Evolutionary conservation across 1,284 basidiomycete genomes (phyloP).

Genomic region (Trametes sp.): DNA sequence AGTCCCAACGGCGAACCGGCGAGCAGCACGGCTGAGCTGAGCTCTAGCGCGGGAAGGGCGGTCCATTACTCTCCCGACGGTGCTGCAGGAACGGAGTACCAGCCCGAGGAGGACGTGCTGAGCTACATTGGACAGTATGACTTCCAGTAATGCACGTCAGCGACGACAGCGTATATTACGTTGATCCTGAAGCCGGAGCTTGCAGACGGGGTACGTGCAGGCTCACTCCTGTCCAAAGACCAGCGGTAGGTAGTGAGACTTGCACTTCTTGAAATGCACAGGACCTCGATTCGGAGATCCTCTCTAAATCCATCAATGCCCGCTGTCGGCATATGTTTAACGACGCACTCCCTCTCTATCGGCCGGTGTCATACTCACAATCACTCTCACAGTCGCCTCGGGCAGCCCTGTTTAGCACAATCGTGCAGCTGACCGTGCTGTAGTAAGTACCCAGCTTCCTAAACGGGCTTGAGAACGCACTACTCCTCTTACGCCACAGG

Average conservation of each 20-base stretch:
- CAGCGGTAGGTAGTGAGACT: too few species aligned
- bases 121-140: neutral
- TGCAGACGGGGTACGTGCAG: too few species aligned
- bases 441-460: neutral
- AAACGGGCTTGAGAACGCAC: constrained; percentile 1
- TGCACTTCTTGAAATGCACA: too few species aligned
- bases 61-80: neutral
- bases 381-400: neutral
- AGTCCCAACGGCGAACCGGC: neutral
- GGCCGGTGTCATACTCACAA: neutral
- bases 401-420: neutral
- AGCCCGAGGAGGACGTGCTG: neutral
- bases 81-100: neutral
- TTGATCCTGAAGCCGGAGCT: too few species aligned
- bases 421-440: neutral
- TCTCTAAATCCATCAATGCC: neutral
- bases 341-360: neutral
- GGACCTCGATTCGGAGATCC: neutral
- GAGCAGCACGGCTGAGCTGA: neutral
- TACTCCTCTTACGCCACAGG: constrained; percentile 15
- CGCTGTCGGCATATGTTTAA: neutral
- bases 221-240: too few species aligned
- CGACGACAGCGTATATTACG: too few species aligned
- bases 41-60: neutral
- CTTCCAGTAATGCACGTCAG: neutral